Base-by-base conservation (phyloP, 352 stramenopile genomes). In the Phytopythium litorale region DNA sequence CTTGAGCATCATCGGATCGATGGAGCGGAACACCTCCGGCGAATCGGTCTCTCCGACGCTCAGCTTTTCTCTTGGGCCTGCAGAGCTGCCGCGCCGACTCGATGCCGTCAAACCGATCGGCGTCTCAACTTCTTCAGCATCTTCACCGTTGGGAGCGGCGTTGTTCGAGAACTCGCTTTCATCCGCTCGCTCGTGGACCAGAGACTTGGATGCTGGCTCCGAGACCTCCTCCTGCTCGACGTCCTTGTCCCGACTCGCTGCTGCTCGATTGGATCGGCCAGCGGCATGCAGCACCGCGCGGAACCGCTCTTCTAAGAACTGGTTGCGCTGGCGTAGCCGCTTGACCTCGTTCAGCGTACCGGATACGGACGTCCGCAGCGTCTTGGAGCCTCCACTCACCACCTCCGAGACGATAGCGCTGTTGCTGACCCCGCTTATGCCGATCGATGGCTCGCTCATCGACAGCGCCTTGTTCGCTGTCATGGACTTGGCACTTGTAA, bases 231-330 rank as follows among this genome's bases (percentile, higher is more conserved):
- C 7, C 2, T 18, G 16, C 4, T n/a, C 33, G 15, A 21, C 16
- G 18, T 62, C 12, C 6, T 53, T 45, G 19, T 49, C 23, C n/a
- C 28, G 33, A 7, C 23, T 54, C 5, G 48, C 25, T 45, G 8
- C 37, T 58, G 38, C 19, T 40, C 33, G 3, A 61, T 37, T 59
- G 15, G 50, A 56, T 12, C 49, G 37, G 1, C 51, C 45, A 7
- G 42, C 55, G 40, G 55, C 35, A 0, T 54, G 32, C 3, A 62
- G 46, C 21, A 54, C n/a, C 45, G 65, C 64, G 21, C 81, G 81
- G 43, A 86, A 87, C 0, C 78, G 81, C 32, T 89, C 76, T 53
- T 89, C 81, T 4, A 91, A 65, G 40, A 79, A 91, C 35, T 72
- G 37, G 35, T 89, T 91, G 9, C 81, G 76, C 63, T 83, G 60